Evolutionary conservation across 768 basidiomycete species (phyloP).

Genomic region (Naganishia antarctica): DNA sequence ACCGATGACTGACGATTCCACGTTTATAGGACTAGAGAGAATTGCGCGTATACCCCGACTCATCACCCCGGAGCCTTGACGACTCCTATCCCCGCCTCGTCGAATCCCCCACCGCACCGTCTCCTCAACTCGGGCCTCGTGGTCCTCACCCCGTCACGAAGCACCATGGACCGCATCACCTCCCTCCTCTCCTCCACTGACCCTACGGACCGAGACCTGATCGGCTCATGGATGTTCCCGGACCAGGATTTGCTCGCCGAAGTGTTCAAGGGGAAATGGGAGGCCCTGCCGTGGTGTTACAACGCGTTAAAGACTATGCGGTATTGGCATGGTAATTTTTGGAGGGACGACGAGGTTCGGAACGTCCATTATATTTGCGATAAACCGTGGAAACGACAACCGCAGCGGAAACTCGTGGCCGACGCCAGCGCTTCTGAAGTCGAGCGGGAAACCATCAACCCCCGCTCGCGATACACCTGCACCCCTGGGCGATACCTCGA

Average conservation of each 20-base stretch:
- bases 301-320: conserved; percentile 28
- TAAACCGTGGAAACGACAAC: conserved; percentile 32
- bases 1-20: not conserved
- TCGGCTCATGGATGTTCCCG: conserved; percentile 28
- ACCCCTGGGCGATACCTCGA: conserved; percentile 36
- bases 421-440: conserved; percentile 18
- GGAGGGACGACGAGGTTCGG: conserved; percentile 25
- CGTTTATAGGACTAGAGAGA: conserved; percentile 66
- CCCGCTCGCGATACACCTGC: not conserved
- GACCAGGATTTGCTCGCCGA: conserved; percentile 26
- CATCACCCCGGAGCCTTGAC: conserved; percentile 48
- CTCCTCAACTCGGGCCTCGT: conserved; percentile 82
- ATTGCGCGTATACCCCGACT: conserved; percentile 69
- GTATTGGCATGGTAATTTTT: conserved; percentile 28
- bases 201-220: conserved; percentile 9
- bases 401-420: conserved; percentile 15
- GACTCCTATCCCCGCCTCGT: conserved; percentile 52
- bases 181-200: conserved; percentile 9
- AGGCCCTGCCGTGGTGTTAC: conserved; percentile 68
- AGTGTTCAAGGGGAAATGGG: conserved; percentile 22
- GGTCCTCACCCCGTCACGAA: conserved; percentile 40
- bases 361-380: conserved; percentile 27
- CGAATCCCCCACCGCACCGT: conserved; percentile 64
- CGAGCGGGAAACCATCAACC: conserved; percentile 14
- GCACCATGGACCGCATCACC: conserved; percentile 1